Conservation (phyloP, 2,329 filamentous ascomycete species). For the Thielaviopsis populi region DNA sequence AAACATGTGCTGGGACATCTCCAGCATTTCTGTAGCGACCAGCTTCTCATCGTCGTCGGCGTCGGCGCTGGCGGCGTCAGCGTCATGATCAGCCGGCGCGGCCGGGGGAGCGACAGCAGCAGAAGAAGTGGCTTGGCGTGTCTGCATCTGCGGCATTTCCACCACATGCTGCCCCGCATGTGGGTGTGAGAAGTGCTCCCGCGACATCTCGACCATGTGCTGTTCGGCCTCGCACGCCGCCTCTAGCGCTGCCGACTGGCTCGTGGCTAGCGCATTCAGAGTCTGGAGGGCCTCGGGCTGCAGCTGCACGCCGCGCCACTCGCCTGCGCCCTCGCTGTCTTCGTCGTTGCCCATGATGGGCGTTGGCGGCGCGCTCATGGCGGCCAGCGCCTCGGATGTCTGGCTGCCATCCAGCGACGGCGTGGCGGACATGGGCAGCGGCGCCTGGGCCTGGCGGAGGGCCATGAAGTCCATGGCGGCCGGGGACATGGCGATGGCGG, state of each 20-base stretch:
- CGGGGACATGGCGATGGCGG: slow-evolving; percentile 60
- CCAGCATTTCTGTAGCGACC: slow-evolving; percentile 9
- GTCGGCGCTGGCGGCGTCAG: too few species aligned
- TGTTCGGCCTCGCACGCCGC: slow-evolving; percentile 44
- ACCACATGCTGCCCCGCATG: slow-evolving; percentile 25
- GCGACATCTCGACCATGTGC: slow-evolving; percentile 21
- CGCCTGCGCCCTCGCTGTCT: slow-evolving; percentile 32
- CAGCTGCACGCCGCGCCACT: slow-evolving; percentile 60
- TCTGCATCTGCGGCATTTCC: slow-evolving; percentile 25
- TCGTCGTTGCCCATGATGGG: slow-evolving; percentile 51
- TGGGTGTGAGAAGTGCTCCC: slow-evolving; percentile 20
- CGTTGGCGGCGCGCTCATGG: slow-evolving; percentile 70
- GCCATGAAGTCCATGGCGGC: slow-evolving; percentile 58
- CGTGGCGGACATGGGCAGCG: slow-evolving; percentile 63
- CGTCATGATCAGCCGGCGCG: not conserved
- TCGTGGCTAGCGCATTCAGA: slow-evolving; percentile 55
- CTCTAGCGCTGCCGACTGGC: slow-evolving; percentile 24
- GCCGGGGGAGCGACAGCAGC: not conserved
- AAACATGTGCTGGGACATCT: slow-evolving; percentile 17
- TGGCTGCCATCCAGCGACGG: slow-evolving; percentile 84
- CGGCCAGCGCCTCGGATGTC: slow-evolving; percentile 73
- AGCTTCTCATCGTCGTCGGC: slow-evolving; percentile 12
- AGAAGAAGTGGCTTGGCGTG: slow-evolving; percentile 12
- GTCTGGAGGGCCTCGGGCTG: slow-evolving; percentile 63
- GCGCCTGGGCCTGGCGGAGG: slow-evolving; percentile 43